Evolutionary conservation across 176 grass and related monocot species (phyloP), one percentile per base, ranked within the genome.

Genomic region (Thalia dealbata): DNA sequence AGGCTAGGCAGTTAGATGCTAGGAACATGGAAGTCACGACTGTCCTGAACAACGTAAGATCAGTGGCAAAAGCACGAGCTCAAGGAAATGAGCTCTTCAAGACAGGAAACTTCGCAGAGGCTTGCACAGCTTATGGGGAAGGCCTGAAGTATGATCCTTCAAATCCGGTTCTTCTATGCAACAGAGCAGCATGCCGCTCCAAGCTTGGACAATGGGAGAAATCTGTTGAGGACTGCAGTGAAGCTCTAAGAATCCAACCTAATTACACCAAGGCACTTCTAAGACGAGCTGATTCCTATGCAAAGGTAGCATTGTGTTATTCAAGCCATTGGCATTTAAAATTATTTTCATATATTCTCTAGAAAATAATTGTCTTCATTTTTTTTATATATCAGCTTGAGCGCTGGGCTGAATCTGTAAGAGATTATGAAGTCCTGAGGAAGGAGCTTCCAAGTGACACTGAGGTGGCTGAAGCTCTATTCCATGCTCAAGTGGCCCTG

Each of bases 211-310:
- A 75, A 23, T 63, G 32, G 55, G 58, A 26, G 22, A 75, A 62
- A 61, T 75, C 73, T 27, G 21, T 75, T 38, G 58, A 75, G 58
- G 73, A 75, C 41, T 75, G 73, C 73, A 75, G 63, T 48, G 55
- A 75, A 75, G 73, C 73, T 21, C 73, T 75, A 0, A 42, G 23
- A 26, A 61, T 75, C 15, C 73, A 62, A 64, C 73, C 73, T 11
- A 75, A 75, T 27, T 75, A 75, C 55, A 75, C 73, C 15, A 75
- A 75, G 41, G 73, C 73, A 27, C 56, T 75, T 32, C 73, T 61
- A 22, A 75, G 73, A 64, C 58, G 73, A 18, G 73, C 73, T 75
- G 73, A 61, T 56, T 75, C 73, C 7, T 61, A 75, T 75, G 30
- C 41, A 14, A 75, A 75, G 73, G 73, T 75, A 28, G 69, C 29